A percentile compares a stretch with the other conserved stretches of the same genome.
These are phyloP conservation scores for Scedosporium dehoogii DNA, from an alignment of 2,329 filamentous ascomycete genomes.

Conservation along the genomic window DNA sequence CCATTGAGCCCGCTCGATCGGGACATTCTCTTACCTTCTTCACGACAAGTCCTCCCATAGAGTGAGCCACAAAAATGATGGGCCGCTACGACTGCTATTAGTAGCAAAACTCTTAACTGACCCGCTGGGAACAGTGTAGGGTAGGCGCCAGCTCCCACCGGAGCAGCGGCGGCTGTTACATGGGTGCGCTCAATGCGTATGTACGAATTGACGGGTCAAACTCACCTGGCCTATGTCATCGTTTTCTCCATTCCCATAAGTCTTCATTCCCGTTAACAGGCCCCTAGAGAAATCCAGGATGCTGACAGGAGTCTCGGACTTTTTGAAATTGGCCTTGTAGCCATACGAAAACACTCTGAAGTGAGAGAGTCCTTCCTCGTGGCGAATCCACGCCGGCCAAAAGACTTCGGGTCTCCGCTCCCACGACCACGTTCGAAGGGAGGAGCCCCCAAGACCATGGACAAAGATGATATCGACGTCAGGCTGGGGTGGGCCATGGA, in stretches of 20 bases:
- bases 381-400: neutral
- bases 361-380: neutral
- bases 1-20: too few species aligned
- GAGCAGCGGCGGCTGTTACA: too few species aligned
- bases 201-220: too few species aligned
- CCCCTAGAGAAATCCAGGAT: neutral
- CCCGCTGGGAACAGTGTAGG: neutral
- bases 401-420: neutral
- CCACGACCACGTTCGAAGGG: slow-evolving; percentile 1
- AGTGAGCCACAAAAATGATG: neutral
- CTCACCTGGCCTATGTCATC: neutral
- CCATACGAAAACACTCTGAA: neutral
- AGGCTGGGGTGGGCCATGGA: neutral
- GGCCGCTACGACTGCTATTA: neutral
- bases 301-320: neutral
- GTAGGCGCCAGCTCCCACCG: too few species aligned
- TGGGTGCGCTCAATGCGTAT: too few species aligned
- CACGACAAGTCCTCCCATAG: slow-evolving; percentile 1
- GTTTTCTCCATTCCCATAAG: neutral
- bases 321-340: neutral
- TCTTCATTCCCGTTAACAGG: neutral
- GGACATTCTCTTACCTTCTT: neutral
- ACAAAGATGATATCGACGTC: slow-evolving; percentile 1
- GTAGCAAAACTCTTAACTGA: neutral
- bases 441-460: slow-evolving; percentile 1